Percentiles rank a stretch among this genome's conserved stretches.
phyloP scores from a whole-genome alignment of 352 stramenopile species.

The Blastocystis sp. region DNA sequence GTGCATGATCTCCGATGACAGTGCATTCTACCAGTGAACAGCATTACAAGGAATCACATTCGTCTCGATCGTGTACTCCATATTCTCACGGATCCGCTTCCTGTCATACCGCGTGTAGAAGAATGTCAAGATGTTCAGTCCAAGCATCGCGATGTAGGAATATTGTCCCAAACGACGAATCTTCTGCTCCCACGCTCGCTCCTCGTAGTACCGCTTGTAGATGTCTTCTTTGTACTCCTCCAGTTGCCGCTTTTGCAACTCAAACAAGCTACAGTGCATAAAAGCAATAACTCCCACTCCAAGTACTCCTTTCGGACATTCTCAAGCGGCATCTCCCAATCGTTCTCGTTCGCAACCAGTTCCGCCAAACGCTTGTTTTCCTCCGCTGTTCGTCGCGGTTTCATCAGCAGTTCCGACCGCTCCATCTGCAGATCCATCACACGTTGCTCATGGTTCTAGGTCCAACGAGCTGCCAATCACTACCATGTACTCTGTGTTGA shows the following conservation, averaged over 20 bases:
- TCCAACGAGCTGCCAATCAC: neutral
- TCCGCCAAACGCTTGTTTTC: conserved; percentile 35
- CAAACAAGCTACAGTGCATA: conserved; percentile 17
- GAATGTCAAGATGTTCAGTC: conserved; percentile 25
- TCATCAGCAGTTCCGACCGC: conserved; percentile 20
- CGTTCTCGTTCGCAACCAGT: conserved; percentile 41
- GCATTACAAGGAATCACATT: neutral
- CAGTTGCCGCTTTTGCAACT: conserved; percentile 27
- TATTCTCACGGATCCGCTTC: conserved; percentile 25
- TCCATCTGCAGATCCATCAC: conserved; percentile 47
- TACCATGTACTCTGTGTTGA: conserved; percentile 12
- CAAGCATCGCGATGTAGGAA: conserved; percentile 35
- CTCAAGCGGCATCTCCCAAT: conserved; percentile 27
- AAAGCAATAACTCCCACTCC: neutral
- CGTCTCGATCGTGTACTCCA: conserved; percentile 24
- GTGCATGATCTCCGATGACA: neutral
- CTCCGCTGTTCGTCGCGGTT: conserved; percentile 12
- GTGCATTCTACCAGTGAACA: neutral
- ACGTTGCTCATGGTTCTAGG: conserved; percentile 23
- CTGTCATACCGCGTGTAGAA: conserved; percentile 30
- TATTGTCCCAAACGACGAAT: conserved; percentile 37
- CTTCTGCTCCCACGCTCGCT: conserved; percentile 45
- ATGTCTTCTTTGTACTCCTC: conserved; percentile 50
- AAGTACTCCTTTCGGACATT: conserved; percentile 23
- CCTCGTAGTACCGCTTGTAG: conserved; percentile 49